Evolutionary conservation across 495 filamentous ascomycete species (phyloP).

Genomic region (Glonium stellatum): DNA sequence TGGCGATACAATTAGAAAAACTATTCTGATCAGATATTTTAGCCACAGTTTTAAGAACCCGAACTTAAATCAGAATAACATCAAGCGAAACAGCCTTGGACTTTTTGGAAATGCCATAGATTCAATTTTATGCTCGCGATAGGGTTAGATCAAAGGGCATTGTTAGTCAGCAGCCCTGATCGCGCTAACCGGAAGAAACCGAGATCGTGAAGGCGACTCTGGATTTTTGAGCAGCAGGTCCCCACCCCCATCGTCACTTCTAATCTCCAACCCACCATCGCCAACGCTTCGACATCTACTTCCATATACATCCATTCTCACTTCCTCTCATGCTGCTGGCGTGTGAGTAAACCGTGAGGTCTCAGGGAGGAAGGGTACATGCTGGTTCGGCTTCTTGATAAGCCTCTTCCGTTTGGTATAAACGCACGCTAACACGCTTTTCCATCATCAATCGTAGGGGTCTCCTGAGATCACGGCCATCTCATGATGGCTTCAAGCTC

Average conservation of each 20-base stretch:
- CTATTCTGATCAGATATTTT: too few relatives aligned
- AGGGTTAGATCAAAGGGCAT: too few relatives aligned
- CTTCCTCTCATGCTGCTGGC: neutral
- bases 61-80: too few relatives aligned
- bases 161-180: neutral
- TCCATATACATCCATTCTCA: neutral
- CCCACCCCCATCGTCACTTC: conserved; percentile 2
- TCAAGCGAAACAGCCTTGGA: too few relatives aligned
- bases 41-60: too few relatives aligned
- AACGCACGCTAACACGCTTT: neutral
- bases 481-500: neutral
- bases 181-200: neutral
- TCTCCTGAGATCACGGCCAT: neutral
- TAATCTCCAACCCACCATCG: neutral
- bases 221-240: neutral
- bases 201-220: neutral
- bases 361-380: neutral
- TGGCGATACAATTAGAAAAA: too few relatives aligned
- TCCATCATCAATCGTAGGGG: neutral
- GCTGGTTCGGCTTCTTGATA: neutral
- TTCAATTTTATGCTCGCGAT: too few relatives aligned
- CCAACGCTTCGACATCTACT: neutral
- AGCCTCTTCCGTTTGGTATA: neutral
- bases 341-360: neutral
- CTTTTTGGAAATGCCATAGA: too few relatives aligned